phyloP scores from a whole-genome alignment of 2,329 filamentous ascomycete genomes.

The Apiospora malaysiana region DNA sequence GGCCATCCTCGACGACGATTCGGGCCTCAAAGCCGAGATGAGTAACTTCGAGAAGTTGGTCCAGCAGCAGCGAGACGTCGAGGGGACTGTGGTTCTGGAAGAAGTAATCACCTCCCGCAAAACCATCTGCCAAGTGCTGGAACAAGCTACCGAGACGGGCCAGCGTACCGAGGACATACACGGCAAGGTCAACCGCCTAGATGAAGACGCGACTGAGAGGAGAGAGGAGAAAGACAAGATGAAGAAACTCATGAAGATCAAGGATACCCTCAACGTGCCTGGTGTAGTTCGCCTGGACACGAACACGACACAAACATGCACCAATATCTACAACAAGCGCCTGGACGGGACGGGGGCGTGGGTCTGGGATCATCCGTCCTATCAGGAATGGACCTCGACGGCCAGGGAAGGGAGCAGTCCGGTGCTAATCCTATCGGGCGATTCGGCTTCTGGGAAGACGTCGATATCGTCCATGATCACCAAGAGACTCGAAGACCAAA shows the following conservation, averaged over 20 bases:
- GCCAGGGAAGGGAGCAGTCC: constrained; percentile 27
- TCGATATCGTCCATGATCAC: constrained; percentile 31
- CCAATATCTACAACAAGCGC: background rate
- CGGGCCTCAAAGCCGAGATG: constrained; percentile 31
- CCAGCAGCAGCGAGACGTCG: constrained; percentile 32
- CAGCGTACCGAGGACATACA: background rate
- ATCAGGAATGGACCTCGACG: constrained; percentile 23
- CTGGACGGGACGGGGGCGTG: background rate
- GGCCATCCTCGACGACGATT: constrained; percentile 34
- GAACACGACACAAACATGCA: background rate
- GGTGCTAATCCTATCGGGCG: constrained; percentile 32
- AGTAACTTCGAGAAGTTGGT: constrained; percentile 28
- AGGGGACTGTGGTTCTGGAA: constrained; percentile 33
- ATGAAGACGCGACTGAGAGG: background rate
- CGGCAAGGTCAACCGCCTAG: background rate
- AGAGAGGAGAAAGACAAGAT: background rate
- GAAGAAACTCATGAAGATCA: background rate
- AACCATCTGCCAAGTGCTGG: background rate
- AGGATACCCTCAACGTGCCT: background rate
- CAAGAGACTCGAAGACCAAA: constrained; percentile 34
- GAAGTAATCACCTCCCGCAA: constrained; percentile 24
- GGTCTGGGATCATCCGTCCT: background rate
- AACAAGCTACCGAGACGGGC: background rate
- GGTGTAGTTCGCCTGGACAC: background rate
- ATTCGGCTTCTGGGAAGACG: constrained; percentile 34